Conservation (phyloP, 495 filamentous ascomycete species). For the Annulohypoxylon moriforme region DNA sequence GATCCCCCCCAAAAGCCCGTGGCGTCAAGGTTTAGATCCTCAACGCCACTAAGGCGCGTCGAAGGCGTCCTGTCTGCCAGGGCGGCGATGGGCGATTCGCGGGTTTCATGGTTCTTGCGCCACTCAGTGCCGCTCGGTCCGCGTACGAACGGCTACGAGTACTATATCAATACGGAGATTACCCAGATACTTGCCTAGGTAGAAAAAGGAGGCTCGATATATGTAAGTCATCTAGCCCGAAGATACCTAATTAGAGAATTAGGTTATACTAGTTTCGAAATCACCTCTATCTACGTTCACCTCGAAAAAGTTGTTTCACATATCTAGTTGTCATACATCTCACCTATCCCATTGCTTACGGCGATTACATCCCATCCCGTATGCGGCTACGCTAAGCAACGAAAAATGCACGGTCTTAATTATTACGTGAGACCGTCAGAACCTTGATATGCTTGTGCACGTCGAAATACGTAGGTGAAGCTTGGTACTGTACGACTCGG, state of each 20-base stretch:
- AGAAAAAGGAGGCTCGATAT: not conserved
- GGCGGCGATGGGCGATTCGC: not conserved
- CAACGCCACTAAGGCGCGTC: slow-evolving; percentile 18
- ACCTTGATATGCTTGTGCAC: slow-evolving; percentile 33
- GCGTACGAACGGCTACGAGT: slow-evolving; percentile 22
- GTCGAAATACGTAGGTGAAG: slow-evolving; percentile 14
- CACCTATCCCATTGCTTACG: not conserved
- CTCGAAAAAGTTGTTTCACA: not conserved
- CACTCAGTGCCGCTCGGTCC: slow-evolving; percentile 35
- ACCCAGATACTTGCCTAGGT: not conserved
- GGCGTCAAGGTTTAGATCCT: slow-evolving; percentile 29
- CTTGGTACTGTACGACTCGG: slow-evolving; percentile 35
- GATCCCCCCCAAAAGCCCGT: slow-evolving; percentile 27
- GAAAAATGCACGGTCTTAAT: slow-evolving; percentile 29
- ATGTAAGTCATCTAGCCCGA: not conserved
- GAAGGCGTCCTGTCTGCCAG: slow-evolving; percentile 1
- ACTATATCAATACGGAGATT: slow-evolving; percentile 8
- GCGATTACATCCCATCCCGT: not conserved
- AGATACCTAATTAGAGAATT: not conserved
- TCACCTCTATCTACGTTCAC: not conserved
- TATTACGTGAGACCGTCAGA: slow-evolving; percentile 45
- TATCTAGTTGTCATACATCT: slow-evolving; percentile 1
- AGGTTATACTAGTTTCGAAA: not conserved
- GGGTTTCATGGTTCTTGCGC: not conserved
- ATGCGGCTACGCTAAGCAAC: slow-evolving; percentile 29